Percentiles rank a stretch among this genome's conserved stretches.
Conservation (phyloP, 306 rosid genomes). For the Cicer bijugum region DNA sequence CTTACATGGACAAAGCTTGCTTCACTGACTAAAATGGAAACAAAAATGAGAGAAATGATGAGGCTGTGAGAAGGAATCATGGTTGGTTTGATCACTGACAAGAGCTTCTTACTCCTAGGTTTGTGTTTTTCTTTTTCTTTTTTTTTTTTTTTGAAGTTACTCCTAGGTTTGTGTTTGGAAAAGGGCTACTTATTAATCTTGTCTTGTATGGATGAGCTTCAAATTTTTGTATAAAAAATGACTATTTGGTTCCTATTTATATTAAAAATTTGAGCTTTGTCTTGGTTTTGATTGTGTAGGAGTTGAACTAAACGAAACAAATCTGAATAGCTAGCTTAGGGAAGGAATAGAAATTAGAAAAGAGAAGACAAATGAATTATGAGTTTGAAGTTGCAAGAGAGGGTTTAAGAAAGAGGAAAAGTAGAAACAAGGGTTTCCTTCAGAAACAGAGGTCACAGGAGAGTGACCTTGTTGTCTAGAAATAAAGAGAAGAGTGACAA, state of each 20-base stretch:
- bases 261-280: constrained; percentile 19
- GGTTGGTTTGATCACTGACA: constrained; percentile 49
- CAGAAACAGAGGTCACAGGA: constrained; percentile 41
- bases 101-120: constrained; percentile 45
- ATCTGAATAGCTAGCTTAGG: constrained; percentile 28
- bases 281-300: constrained; percentile 20
- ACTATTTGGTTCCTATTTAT: constrained; percentile 36
- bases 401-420: constrained; percentile 12
- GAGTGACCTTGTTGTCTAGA: constrained; percentile 29
- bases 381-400: constrained; percentile 34
- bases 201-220: constrained; percentile 38
- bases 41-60: constrained; percentile 62
- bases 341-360: not conserved
- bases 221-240: constrained; percentile 52
- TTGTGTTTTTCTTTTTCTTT: constrained; percentile 14
- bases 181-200: constrained; percentile 40
- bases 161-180: constrained; percentile 43
- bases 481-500: constrained; percentile 26
- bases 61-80: constrained; percentile 65
- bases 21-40: constrained; percentile 59
- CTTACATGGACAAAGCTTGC: constrained; percentile 67
- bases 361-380: constrained; percentile 13
- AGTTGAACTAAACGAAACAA: not conserved
- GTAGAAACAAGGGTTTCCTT: constrained; percentile 43
- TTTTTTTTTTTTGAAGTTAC: not conserved